Base-by-base conservation (phyloP, 768 basidiomycete species). In the Lyophyllum atratum region DNA sequence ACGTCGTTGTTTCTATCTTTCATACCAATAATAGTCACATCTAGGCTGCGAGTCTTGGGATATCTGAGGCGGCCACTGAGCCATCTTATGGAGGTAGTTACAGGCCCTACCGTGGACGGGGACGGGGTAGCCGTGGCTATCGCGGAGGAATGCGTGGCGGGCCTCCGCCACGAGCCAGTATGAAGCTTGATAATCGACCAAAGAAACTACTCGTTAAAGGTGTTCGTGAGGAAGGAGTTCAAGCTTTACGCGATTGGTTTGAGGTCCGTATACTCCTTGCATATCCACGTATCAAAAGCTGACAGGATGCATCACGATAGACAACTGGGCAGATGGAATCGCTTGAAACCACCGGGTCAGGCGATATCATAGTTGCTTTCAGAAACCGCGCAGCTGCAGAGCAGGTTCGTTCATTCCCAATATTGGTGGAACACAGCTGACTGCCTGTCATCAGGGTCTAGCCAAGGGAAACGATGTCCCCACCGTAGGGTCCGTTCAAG, bases 161-260 rank as follows among this genome's bases (percentile, higher is more conserved):
- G 7, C 63, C 63, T 2, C 80, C 83, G 45, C 79, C 85, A 10
- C 81, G 88, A 40, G 76, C 79, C 10, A 93, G 86, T 64, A 90
- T 96, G 89, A 90, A 90, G 67, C 82, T 97, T 26, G 94, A 97
- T 70, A 93, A 95, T 66, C 85, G 94, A 17, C 90, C 94, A 10
- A 90, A 86, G 74, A 87, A 84, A 70, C 74, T 97, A 22, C 72
- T 89, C 21, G 76, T 97, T 26, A 88, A 91, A 66, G 90, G 88
- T 34, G 83, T 83, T 9, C 71, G 68, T 17, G 72, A 77, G 33
- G 79, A 81, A 19, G 76, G 76, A 28, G 59, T 85, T 29, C 84
- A 87, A 59, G 79, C 82, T 6, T 74, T 95, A 57, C 84, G 82
- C 59, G 86, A 91, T 63, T 95, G 92, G 90, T 96, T 89, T 68